phyloP scores from a whole-genome alignment of 1,284 basidiomycete genomes.

The Irpex sp. region DNA sequence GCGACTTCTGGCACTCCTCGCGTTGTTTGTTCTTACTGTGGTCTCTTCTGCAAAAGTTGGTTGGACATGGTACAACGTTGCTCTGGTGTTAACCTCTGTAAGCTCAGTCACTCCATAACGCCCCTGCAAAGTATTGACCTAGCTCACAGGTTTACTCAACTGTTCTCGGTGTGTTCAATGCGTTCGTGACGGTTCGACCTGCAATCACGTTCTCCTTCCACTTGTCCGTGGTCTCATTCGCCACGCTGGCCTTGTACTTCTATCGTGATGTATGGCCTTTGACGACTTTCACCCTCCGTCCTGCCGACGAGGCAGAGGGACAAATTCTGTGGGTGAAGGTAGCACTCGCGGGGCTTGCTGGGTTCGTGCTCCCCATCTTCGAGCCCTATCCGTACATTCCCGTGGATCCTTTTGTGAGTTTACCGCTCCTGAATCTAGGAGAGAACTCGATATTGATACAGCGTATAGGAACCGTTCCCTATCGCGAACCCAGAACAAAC shows the following conservation, averaged over 20 bases:
- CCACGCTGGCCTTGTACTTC: background rate
- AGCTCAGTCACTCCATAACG: constrained; percentile 13
- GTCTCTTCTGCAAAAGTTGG: constrained; percentile 11
- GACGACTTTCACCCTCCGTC: background rate
- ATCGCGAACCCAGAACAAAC: constrained; percentile 65
- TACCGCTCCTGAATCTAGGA: constrained; percentile 2
- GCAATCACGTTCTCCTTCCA: constrained; percentile 10
- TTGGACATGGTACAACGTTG: constrained; percentile 3
- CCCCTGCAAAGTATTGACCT: constrained; percentile 14
- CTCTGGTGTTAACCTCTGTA: constrained; percentile 4
- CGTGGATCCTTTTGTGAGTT: constrained; percentile 37
- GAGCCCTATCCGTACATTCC: constrained; percentile 42
- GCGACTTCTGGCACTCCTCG: constrained; percentile 21
- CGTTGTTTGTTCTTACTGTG: constrained; percentile 24
- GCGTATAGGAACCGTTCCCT: constrained; percentile 36
- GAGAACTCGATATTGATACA: background rate
- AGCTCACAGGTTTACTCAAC: constrained; percentile 35
- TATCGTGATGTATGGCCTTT: constrained; percentile 10
- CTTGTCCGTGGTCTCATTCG: background rate
- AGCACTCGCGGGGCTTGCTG: background rate
- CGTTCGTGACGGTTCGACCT: constrained; percentile 10
- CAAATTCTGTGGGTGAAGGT: constrained; percentile 1
- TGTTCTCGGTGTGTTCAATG: constrained; percentile 19
- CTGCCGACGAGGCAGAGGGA: constrained; percentile 2
- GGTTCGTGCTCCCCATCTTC: constrained; percentile 29